These are phyloP conservation scores for Plectosphaerella cucumerina DNA, from an alignment of 2,329 filamentous ascomycete genomes.

Conservation along the genomic window DNA sequence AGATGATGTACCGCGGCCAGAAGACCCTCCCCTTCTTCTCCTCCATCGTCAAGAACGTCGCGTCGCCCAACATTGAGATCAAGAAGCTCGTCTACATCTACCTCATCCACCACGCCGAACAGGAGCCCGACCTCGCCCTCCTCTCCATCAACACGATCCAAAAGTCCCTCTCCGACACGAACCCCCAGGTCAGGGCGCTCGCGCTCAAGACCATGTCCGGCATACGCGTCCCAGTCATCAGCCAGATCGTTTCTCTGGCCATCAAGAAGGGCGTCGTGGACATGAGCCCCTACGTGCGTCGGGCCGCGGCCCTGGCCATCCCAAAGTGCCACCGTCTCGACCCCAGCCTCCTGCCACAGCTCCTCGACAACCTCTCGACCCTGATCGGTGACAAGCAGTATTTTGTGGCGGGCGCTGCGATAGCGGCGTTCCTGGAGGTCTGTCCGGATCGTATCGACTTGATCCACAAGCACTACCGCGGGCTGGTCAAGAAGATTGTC, in stretches of 20 bases:
- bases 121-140: constrained; percentile 90
- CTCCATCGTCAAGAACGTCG: constrained; percentile 97
- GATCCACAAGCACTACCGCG: constrained; percentile 84
- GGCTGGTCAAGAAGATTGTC: constrained; percentile 81
- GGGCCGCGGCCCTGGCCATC: constrained; percentile 87
- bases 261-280: constrained; percentile 93
- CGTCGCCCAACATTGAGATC: constrained; percentile 88
- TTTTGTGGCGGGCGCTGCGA: constrained; percentile 91
- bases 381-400: constrained; percentile 90
- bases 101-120: constrained; percentile 91
- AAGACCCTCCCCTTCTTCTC: constrained; percentile 92
- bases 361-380: constrained; percentile 74
- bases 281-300: constrained; percentile 91
- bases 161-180: constrained; percentile 90
- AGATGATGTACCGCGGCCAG: constrained; percentile 95
- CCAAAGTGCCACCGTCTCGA: constrained; percentile 95
- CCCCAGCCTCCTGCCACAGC: constrained; percentile 75
- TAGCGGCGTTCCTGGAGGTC: constrained; percentile 82
- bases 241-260: constrained; percentile 91
- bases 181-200: constrained; percentile 84
- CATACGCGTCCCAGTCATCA: constrained; percentile 95
- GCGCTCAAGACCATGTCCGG: constrained; percentile 96
- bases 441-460: constrained; percentile 85
- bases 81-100: constrained; percentile 99
- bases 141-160: constrained; percentile 99